Evolutionary conservation across 768 basidiomycete species (phyloP).

Genomic region (Suillus lakei): DNA sequence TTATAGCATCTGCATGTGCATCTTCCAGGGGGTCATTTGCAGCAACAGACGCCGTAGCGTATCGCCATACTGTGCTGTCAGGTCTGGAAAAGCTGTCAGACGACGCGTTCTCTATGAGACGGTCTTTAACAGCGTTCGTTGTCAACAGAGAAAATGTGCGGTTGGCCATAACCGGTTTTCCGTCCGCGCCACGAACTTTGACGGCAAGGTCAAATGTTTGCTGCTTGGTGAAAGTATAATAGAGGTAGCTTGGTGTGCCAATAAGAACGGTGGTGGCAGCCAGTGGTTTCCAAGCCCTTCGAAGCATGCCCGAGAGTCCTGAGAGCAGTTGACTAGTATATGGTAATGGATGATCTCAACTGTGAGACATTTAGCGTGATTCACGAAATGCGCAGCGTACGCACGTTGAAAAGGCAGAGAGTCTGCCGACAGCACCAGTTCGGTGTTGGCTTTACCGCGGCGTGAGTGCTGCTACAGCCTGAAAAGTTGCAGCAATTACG

Average conservation of each 20-base stretch:
- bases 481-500: background rate
- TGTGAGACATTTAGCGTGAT: background rate
- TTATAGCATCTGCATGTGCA: constrained; percentile 71
- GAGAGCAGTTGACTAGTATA: background rate
- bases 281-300: constrained; percentile 71
- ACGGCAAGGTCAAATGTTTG: constrained; percentile 66
- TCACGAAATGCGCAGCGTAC: background rate
- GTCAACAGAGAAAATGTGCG: constrained; percentile 62
- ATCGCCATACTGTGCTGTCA: constrained; percentile 68
- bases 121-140: constrained; percentile 56
- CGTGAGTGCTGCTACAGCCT: background rate
- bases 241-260: constrained; percentile 63
- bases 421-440: background rate
- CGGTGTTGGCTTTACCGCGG: background rate
- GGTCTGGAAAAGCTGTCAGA: constrained; percentile 52
- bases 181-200: constrained; percentile 57
- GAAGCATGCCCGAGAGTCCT: constrained; percentile 50
- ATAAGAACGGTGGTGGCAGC: constrained; percentile 57
- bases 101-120: constrained; percentile 59
- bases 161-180: constrained; percentile 58
- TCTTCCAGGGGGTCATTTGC: constrained; percentile 96
- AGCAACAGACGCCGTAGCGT: constrained; percentile 77
- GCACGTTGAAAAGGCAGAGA: background rate
- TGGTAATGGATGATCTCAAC: background rate
- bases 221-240: constrained; percentile 50